Percentiles rank a stretch among this genome's conserved stretches.
Conservation (phyloP, 2,329 filamentous ascomycete genomes). For the Talaromyces piceae region DNA sequence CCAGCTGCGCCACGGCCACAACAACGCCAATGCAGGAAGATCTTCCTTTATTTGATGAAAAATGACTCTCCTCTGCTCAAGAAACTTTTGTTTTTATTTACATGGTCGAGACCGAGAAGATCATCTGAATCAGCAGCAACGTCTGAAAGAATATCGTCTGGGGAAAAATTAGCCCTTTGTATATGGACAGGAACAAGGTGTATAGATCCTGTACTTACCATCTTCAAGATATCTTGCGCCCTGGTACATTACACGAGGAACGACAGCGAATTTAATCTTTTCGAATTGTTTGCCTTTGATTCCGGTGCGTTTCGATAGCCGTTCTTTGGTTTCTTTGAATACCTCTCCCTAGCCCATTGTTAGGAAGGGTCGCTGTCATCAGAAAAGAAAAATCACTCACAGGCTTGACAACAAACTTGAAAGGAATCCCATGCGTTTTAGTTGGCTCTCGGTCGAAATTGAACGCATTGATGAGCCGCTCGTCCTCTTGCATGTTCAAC, state of each 20-base stretch:
- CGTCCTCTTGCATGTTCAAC: slow-evolving; percentile 52
- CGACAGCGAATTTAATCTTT: slow-evolving; percentile 91
- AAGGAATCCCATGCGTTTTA: slow-evolving; percentile 80
- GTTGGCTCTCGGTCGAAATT: slow-evolving; percentile 88
- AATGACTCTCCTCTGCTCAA: slow-evolving; percentile 57
- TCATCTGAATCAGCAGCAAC: slow-evolving; percentile 71
- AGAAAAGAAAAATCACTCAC: slow-evolving; percentile 42
- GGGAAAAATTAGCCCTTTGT: not conserved
- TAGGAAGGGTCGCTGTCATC: slow-evolving; percentile 3
- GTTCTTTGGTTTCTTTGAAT: slow-evolving; percentile 87
- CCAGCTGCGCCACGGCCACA: not conserved
- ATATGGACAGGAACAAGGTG: not conserved
- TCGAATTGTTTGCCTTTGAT: slow-evolving; percentile 98
- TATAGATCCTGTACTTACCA: slow-evolving; percentile 50
- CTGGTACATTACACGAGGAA: slow-evolving; percentile 63
- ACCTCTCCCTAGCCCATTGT: slow-evolving; percentile 58
- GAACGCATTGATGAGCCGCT: slow-evolving; percentile 69
- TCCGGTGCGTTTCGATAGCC: slow-evolving; percentile 84
- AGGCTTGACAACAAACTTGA: slow-evolving; percentile 78
- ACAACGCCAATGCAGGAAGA: slow-evolving; percentile 6
- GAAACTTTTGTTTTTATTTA: slow-evolving; percentile 53
- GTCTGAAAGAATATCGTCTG: slow-evolving; percentile 42
- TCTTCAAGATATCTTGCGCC: slow-evolving; percentile 79
- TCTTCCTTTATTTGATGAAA: slow-evolving; percentile 52
- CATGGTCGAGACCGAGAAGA: slow-evolving; percentile 61